phyloP scores from a whole-genome alignment of 805 yeast genomes.

The Cyberlindnera petersonii region DNA sequence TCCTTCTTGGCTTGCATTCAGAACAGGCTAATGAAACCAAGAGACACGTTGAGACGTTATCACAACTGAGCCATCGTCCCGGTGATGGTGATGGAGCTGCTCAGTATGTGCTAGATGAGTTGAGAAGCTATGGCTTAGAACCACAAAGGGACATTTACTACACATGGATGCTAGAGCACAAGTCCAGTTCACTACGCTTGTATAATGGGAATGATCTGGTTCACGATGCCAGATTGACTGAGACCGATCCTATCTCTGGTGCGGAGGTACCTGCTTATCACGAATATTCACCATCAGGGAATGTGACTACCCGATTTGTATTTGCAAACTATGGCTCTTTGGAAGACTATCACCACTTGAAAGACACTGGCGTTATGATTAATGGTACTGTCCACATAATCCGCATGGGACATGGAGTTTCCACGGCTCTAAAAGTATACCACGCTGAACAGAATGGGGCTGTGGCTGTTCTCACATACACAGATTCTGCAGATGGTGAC shows the following conservation, averaged over 20 bases:
- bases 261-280: conserved; percentile 54
- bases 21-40: conserved; percentile 27
- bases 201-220: conserved; percentile 34
- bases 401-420: conserved; percentile 48
- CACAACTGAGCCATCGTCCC: conserved; percentile 24
- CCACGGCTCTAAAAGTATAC: conserved; percentile 53
- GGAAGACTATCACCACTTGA: conserved; percentile 48
- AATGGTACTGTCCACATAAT: conserved; percentile 57
- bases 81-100: conserved; percentile 33
- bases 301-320: conserved; percentile 50
- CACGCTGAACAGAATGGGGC: conserved; percentile 64
- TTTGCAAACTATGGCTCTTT: conserved; percentile 58
- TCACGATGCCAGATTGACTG: conserved; percentile 45
- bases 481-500: conserved; percentile 59
- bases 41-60: conserved; percentile 27
- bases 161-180: conserved; percentile 50
- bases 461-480: conserved; percentile 46
- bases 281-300: conserved; percentile 63
- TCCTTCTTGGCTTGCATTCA: conserved; percentile 38
- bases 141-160: conserved; percentile 53
- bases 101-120: conserved; percentile 47
- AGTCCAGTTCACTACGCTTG: conserved; percentile 38
- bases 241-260: conserved; percentile 42
- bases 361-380: conserved; percentile 38
- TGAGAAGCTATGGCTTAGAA: conserved; percentile 48